phyloP scores from a whole-genome alignment of 208 protist species.

The Crithidia sp. region DNA sequence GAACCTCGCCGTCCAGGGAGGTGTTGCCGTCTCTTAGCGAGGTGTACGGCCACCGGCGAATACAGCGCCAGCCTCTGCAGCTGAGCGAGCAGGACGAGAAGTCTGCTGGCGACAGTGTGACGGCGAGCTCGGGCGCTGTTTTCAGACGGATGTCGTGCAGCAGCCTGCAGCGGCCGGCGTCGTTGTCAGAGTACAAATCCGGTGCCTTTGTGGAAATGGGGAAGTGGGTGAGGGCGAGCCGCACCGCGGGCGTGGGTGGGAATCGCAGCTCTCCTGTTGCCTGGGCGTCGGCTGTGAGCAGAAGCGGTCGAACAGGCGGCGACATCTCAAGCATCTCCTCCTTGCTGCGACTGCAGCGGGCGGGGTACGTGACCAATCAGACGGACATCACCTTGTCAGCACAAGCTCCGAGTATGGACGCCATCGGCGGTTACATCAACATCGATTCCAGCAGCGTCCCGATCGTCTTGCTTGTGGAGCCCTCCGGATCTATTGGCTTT shows the following conservation, averaged over 20 bases:
- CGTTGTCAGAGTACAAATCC: no score
- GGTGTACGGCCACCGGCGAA: not conserved
- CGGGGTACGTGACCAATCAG: not conserved
- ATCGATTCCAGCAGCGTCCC: not conserved
- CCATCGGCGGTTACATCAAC: not conserved
- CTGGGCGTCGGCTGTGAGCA: not conserved
- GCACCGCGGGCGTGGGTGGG: no score
- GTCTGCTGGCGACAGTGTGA: no score
- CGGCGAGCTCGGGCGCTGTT: no score
- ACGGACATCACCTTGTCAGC: no score
- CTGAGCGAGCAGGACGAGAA: not conserved
- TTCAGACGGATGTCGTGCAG: no score
- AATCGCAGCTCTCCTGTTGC: not conserved
- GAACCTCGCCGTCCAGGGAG: not conserved
- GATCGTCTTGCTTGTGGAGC: conserved; percentile 34
- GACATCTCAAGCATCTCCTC: not conserved
- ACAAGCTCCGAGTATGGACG: no score
- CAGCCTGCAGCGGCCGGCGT: no score
- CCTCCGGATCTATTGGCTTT: conserved; percentile 44
- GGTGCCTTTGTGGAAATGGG: no score
- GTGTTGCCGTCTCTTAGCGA: not conserved
- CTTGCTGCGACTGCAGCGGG: not conserved
- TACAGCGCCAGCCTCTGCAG: not conserved
- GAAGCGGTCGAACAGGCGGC: conserved; percentile 1
- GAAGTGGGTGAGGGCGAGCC: no score